Evolutionary conservation across 768 basidiomycete genomes (phyloP), one percentile per base, ranked within the genome.

Genomic region (Collybia nuda): DNA sequence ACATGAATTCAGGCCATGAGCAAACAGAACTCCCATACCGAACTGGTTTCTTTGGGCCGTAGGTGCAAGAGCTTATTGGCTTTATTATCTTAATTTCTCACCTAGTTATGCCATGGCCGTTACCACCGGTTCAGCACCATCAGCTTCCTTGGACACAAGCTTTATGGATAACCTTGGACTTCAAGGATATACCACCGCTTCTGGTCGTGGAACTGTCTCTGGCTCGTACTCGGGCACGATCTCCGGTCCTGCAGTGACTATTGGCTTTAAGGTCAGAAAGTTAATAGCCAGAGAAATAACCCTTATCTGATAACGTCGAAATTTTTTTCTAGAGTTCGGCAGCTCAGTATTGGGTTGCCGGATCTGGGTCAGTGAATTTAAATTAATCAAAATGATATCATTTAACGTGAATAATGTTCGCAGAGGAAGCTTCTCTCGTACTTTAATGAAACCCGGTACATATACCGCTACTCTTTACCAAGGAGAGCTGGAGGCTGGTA

Each of bases 11-110:
- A 2, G 61, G 59, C 23, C 77, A 78, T 44, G 72, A 73, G 48
- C 75, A 77, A 55, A 74, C 75, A 0, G 76, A 77, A 50, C 32
- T 32, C 12, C 41, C 67, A 5, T 75, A 69, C 53, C 68, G 73
- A 22, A 74, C 71, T 26, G 76, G 75, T 18, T 75, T 79, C 61
- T 74, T 74, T 62, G 77, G 76, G 39, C 78, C 76, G 63, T 73
- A 40, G 48, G 69, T 60, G n/a, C 11, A 32, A 32, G 6, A 11
- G 32, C 32, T 2, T 35, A 2, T 45, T 44, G 23, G 2, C 40
- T n/a, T 29, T 26, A 40, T 42, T 24, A 18, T 7, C 24, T 7
- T 4, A 17, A 23, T 41, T 37, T 22, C 24, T 21, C 14, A 3
- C 24, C 14, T 40, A 73, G 71, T 19, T 73, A 79, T 56, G 76